Evolutionary conservation across 2,329 filamentous ascomycete species (phyloP).

Genomic region (Botryotinia narcissicola): DNA sequence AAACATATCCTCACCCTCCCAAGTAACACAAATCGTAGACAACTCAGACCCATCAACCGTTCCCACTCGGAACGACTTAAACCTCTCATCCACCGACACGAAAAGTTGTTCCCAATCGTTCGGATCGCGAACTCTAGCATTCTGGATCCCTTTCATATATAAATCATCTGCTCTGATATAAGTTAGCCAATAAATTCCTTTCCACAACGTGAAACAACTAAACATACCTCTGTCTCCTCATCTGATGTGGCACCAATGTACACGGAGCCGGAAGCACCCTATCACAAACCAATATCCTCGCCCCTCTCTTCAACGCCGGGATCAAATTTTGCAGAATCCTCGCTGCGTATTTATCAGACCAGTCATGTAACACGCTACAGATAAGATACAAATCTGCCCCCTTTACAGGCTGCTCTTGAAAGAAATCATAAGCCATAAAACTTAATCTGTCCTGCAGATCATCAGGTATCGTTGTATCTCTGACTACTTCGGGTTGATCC

Average conservation of each 20-base stretch:
- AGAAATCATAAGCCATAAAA: constrained; percentile 6
- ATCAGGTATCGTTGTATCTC: background rate
- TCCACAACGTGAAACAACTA: background rate
- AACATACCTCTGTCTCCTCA: background rate
- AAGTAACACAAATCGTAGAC: background rate
- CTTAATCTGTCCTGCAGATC: background rate
- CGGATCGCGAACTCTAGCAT: background rate
- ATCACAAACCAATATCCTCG: background rate
- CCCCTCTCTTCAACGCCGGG: background rate
- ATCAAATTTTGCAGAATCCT: background rate
- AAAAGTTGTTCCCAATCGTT: constrained; percentile 11
- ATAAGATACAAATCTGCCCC: background rate
- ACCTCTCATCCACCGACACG: background rate
- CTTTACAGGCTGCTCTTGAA: background rate
- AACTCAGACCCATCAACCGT: background rate
- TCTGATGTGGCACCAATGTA: background rate
- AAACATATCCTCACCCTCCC: background rate
- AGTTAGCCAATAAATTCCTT: background rate
- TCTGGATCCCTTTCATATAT: background rate
- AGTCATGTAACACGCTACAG: background rate
- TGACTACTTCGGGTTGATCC: background rate
- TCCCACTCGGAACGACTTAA: background rate
- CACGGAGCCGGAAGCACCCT: background rate
- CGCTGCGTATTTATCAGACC: background rate
- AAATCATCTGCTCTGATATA: background rate